A percentile compares a stretch with the other conserved stretches of the same genome.
These are phyloP conservation scores for Penicillium cataractarum DNA, from an alignment of 495 filamentous ascomycete genomes.

Conservation along the genomic window DNA sequence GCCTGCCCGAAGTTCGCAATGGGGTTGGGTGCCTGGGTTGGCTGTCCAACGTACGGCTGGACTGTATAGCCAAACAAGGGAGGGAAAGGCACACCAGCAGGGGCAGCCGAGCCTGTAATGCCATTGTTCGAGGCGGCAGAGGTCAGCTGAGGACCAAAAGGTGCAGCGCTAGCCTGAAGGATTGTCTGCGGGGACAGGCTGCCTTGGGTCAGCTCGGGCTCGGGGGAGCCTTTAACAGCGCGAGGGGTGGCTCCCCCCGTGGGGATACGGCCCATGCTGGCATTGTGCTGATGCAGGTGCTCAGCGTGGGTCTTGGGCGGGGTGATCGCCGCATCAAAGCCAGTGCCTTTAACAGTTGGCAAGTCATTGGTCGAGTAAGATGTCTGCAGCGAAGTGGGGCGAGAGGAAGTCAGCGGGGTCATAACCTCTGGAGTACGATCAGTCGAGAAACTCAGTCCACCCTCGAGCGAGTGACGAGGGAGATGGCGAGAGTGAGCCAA, in stretches of 20 bases:
- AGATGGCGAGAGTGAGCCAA: constrained; percentile 36
- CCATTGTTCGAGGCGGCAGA: constrained; percentile 23
- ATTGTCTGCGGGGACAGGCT: constrained; percentile 62
- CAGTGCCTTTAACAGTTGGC: constrained; percentile 76
- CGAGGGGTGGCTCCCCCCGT: constrained; percentile 61
- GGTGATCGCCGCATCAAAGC: constrained; percentile 54
- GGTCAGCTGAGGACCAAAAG: constrained; percentile 60
- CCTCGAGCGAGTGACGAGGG: constrained; percentile 62
- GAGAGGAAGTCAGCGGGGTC: constrained; percentile 33
- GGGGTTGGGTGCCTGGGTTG: constrained; percentile 32
- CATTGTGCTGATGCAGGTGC: constrained; percentile 82
- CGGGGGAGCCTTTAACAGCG: constrained; percentile 65
- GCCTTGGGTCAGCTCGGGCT: constrained; percentile 47
- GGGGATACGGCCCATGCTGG: constrained; percentile 77
- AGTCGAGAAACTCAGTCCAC: constrained; percentile 36
- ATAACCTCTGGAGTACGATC: constrained; percentile 34
- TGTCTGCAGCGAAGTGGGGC: constrained; percentile 60
- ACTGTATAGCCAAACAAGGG: constrained; percentile 37
- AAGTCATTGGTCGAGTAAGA: constrained; percentile 92
- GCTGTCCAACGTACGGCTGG: constrained; percentile 37
- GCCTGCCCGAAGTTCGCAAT: constrained; percentile 30
- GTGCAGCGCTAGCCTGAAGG: constrained; percentile 76
- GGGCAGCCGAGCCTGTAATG: constrained; percentile 23
- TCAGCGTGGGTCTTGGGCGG: constrained; percentile 67
- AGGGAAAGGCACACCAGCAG: constrained; percentile 33